Evolutionary conservation across 148 eudicot species (phyloP), one percentile per base, ranked within the genome.

Genomic region (Polygonum aviculare): DNA sequence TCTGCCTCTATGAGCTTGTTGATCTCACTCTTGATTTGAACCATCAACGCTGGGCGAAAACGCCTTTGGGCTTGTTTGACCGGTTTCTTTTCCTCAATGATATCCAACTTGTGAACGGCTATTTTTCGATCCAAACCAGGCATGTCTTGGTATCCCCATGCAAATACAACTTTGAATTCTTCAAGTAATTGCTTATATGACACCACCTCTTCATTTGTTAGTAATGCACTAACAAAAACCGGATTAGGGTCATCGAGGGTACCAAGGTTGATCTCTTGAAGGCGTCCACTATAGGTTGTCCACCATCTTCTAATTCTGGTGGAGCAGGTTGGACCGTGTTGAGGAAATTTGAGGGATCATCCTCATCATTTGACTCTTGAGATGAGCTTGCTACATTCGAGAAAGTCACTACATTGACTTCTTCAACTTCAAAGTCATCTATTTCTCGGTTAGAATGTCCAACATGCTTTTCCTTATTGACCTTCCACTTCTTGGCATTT

Each of bases 111-210:
- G 33, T 52, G 55, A 21, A 50, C 50, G 22, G 54, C 76, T 14
- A 39, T n/a, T 15, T 77, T 45, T 69, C 45, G 75, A 35, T 45
- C 35, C 33, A 54, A 51, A 39, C 71, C 18, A 0, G 22, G 18
- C 73, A 69, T 38, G 2, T 69, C 47, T 19, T 5, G 41, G 15
- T 69, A 15, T 7, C 21, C 47, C 73, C 48, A 69, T 0, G 73
- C 73, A 33, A 78, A 31, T 2, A 36, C 44, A 50, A n/a, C 69
- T 74, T 81, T 81, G 73, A 55, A 74, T 45, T 48, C 21, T 75
- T 47, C 74, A 75, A 81, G 38, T 55, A 59, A 26, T 4, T 21
- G 3, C 35, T 31, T n/a, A 16, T 51, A 51, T 2, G 18, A n/a
- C 19, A 51, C 57, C 57, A 21, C 5, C 1, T 69, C 60, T 3